Conservation (phyloP, 2,329 filamentous ascomycete species). For the Colletotrichum truncatum region DNA sequence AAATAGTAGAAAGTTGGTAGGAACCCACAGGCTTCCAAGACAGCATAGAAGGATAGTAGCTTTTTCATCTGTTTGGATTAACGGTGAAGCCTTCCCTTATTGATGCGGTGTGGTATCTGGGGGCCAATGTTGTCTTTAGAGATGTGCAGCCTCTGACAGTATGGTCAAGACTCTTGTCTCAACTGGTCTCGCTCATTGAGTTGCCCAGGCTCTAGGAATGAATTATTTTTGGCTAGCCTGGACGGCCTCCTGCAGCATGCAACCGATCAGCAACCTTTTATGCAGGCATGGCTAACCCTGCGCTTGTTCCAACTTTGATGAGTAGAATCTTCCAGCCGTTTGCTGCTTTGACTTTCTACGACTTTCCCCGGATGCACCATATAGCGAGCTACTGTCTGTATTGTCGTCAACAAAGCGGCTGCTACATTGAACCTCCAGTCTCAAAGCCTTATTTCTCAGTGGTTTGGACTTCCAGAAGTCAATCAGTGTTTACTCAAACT, state of each 20-base stretch:
- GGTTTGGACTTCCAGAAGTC: no score
- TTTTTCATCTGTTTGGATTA: neutral
- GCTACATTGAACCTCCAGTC: no score
- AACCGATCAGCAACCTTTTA: neutral
- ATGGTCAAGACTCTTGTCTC: neutral
- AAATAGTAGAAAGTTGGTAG: neutral
- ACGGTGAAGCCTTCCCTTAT: neutral
- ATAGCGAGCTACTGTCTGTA: no score
- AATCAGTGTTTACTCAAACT: no score
- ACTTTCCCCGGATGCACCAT: no score
- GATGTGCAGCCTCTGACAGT: neutral
- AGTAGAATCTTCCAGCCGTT: no score
- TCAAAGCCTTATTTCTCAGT: no score
- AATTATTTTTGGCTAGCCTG: neutral
- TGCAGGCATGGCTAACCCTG: neutral
- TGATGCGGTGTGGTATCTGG: neutral
- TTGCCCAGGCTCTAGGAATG: neutral
- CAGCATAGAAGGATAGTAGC: neutral
- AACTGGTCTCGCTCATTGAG: neutral
- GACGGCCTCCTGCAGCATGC: neutral
- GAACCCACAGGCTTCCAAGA: neutral
- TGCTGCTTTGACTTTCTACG: no score
- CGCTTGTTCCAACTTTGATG: neutral
- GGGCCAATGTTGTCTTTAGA: neutral
- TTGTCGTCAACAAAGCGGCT: no score